Percentiles rank a stretch among this genome's conserved stretches.
Evolutionary conservation across 2,329 filamentous ascomycete species (phyloP).

Genomic region (Beauveria asiatica): DNA sequence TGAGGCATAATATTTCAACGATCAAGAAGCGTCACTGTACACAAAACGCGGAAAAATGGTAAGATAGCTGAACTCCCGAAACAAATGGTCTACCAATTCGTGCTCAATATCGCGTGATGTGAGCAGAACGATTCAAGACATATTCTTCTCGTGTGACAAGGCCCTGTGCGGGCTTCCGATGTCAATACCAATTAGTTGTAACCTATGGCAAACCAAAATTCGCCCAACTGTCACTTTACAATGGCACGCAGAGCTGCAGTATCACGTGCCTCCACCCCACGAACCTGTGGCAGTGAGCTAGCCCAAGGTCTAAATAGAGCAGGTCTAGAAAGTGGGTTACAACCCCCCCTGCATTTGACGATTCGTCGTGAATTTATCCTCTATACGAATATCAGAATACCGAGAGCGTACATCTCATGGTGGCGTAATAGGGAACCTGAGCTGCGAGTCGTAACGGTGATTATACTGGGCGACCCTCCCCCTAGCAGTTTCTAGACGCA

Average conservation of each 20-base stretch:
- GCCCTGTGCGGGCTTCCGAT: background rate
- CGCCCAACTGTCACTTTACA: background rate
- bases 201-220: background rate
- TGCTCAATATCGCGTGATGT: too few species aligned
- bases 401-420: background rate
- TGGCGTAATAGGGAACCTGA: background rate
- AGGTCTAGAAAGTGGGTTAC: background rate
- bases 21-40: too few species aligned
- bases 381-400: background rate
- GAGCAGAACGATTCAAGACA: background rate
- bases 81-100: too few species aligned
- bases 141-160: background rate
- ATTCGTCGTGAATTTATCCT: background rate
- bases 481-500: background rate
- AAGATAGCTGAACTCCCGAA: too few species aligned
- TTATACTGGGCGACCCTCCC: background rate
- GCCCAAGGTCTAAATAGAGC: background rate
- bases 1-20: too few species aligned
- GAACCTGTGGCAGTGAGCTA: background rate
- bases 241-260: background rate
- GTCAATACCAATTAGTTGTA: background rate
- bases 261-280: slow-evolving; percentile 4
- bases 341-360: background rate
- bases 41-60: too few species aligned
- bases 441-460: background rate